phyloP scores from a whole-genome alignment of 2,329 filamentous ascomycete genomes.

The Fusarium fujikuroi region DNA sequence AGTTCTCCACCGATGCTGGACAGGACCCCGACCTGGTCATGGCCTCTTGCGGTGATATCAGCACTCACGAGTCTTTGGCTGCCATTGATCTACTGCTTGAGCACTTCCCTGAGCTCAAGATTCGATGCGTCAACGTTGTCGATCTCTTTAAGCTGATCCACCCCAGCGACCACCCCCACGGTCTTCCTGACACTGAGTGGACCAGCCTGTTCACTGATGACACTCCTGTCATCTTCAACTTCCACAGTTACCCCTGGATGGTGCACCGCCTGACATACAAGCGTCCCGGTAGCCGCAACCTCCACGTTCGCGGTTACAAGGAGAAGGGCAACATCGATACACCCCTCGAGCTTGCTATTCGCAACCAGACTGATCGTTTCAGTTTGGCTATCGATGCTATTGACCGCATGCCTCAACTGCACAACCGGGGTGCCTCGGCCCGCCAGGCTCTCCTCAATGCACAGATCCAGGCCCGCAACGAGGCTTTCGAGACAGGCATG shows the following conservation, averaged over 20 bases:
- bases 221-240: conserved; percentile 83
- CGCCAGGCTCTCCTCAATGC: conserved; percentile 72
- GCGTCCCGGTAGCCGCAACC: conserved; percentile 72
- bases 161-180: conserved; percentile 76
- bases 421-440: conserved; percentile 70
- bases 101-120: conserved; percentile 76
- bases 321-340: conserved; percentile 90
- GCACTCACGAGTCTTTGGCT: conserved; percentile 78
- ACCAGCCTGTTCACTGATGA: conserved; percentile 75
- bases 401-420: conserved; percentile 70
- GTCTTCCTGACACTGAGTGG: conserved; percentile 74
- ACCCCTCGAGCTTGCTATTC: conserved; percentile 79
- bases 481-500: conserved; percentile 75
- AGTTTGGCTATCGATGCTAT: conserved; percentile 81
- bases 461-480: conserved; percentile 71
- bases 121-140: conserved; percentile 83
- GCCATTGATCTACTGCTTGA: conserved; percentile 79
- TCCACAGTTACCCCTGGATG: conserved; percentile 85
- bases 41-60: conserved; percentile 79
- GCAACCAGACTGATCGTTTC: conserved; percentile 81
- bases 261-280: conserved; percentile 82
- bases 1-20: conserved; percentile 76
- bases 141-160: conserved; percentile 85
- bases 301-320: conserved; percentile 81
- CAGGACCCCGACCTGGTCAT: conserved; percentile 79